Evolutionary conservation across 2,329 filamentous ascomycete genomes (phyloP).

Genomic region (Clonostachys chloroleuca): DNA sequence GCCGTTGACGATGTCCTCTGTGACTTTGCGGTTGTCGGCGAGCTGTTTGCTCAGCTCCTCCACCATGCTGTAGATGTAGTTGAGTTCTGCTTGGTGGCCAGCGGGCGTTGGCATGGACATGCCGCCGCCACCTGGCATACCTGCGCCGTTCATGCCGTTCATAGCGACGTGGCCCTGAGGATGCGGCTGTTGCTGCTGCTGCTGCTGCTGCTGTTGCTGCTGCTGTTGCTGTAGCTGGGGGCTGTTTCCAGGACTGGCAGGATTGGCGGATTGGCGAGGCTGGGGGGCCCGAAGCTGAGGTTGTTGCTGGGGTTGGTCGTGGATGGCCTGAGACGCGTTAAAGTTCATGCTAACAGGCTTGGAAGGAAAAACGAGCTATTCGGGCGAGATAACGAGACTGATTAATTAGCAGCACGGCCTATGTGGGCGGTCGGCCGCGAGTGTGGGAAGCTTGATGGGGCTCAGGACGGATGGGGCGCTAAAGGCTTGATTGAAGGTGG

Average conservation of each 20-base stretch:
- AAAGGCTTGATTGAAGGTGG: too few relatives aligned
- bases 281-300: conserved; percentile 2
- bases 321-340: neutral
- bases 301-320: conserved; percentile 4
- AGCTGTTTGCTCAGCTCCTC: conserved; percentile 62
- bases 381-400: too few relatives aligned
- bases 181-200: conserved; percentile 4
- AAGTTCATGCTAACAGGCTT: neutral
- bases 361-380: too few relatives aligned
- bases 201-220: conserved; percentile 11
- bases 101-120: conserved; percentile 57
- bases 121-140: conserved; percentile 37
- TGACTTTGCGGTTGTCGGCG: conserved; percentile 54
- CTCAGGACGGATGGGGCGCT: too few relatives aligned
- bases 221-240: conserved; percentile 1
- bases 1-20: conserved; percentile 61
- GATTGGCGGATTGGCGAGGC: too few relatives aligned
- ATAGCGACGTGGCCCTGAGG: conserved; percentile 8
- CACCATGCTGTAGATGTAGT: conserved; percentile 65
- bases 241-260: neutral
- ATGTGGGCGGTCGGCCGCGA: too few relatives aligned
- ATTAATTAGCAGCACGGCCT: too few relatives aligned
- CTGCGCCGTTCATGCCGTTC: conserved; percentile 41
- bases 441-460: too few relatives aligned
- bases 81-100: conserved; percentile 63